Evolutionary conservation across 257 asterid species (phyloP).

Genomic region (Buddleja alternifolia): DNA sequence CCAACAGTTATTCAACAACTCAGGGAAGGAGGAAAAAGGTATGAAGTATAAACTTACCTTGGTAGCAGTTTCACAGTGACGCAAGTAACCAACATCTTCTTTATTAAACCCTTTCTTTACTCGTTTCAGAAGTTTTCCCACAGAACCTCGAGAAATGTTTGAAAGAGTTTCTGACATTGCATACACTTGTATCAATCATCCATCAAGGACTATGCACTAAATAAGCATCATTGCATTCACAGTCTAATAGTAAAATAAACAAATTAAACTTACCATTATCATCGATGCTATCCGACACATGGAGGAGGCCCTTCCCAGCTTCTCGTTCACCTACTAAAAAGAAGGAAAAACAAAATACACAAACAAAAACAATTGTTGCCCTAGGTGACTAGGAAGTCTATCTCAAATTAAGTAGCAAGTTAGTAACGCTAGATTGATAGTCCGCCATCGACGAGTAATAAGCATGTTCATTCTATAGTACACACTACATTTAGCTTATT

Average conservation of each 20-base stretch:
- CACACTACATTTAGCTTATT: neutral
- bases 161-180: conserved; percentile 64
- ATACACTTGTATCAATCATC: conserved; percentile 16
- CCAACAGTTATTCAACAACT: no score
- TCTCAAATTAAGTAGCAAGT: neutral
- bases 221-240: conserved; percentile 8
- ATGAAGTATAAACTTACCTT: conserved; percentile 39
- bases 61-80: conserved; percentile 41
- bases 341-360: neutral
- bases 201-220: conserved; percentile 12
- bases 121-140: conserved; percentile 67
- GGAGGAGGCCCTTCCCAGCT: conserved; percentile 25
- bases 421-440: neutral
- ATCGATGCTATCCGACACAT: conserved; percentile 35
- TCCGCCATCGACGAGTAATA: neutral
- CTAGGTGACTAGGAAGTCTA: neutral
- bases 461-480: neutral
- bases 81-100: conserved; percentile 61
- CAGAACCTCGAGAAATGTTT: conserved; percentile 67
- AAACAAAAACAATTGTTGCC: neutral
- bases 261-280: conserved; percentile 53
- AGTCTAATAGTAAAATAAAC: neutral
- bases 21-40: conserved; percentile 2
- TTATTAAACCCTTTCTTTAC: conserved; percentile 56
- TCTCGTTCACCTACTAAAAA: conserved; percentile 47